A percentile compares a stretch with the other conserved stretches of the same genome.
phyloP scores from a whole-genome alignment of 768 basidiomycete species.

The Tephrocybe sp. region DNA sequence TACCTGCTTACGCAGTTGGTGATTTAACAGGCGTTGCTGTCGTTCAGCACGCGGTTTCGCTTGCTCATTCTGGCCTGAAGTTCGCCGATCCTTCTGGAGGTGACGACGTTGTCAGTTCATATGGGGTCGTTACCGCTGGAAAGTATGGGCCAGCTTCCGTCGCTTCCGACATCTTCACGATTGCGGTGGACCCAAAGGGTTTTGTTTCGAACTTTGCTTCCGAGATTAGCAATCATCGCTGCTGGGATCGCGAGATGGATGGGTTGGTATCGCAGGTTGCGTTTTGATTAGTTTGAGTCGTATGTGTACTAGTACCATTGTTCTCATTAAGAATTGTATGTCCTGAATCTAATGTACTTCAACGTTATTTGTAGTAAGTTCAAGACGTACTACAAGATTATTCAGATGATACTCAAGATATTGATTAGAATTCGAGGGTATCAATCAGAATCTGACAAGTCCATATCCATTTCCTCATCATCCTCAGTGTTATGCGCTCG shows the following conservation, averaged over 20 bases:
- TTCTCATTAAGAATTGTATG: too few species aligned
- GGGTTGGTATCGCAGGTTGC: slow-evolving; percentile 56
- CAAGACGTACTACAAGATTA: too few species aligned
- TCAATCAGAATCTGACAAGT: slow-evolving; percentile 30
- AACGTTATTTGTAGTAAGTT: too few species aligned
- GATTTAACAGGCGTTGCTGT: slow-evolving; percentile 43
- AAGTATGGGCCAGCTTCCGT: slow-evolving; percentile 43
- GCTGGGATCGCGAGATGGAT: slow-evolving; percentile 60
- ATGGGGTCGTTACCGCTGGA: slow-evolving; percentile 65
- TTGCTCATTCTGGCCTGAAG: slow-evolving; percentile 49
- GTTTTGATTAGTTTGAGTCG: slow-evolving; percentile 29
- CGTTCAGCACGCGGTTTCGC: slow-evolving; percentile 42
- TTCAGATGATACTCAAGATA: too few species aligned
- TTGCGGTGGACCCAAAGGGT: slow-evolving; percentile 46
- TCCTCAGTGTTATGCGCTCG: slow-evolving; percentile 3
- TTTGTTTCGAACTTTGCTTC: slow-evolving; percentile 60
- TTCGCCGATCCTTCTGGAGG: slow-evolving; percentile 32
- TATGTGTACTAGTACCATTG: too few species aligned
- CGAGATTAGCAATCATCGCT: slow-evolving; percentile 67
- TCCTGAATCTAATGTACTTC: too few species aligned
- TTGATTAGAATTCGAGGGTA: too few species aligned
- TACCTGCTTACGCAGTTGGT: not conserved
- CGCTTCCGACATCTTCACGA: slow-evolving; percentile 40
- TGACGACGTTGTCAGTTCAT: slow-evolving; percentile 52
- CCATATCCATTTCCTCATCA: slow-evolving; percentile 26